Evolutionary conservation across 2,329 filamentous ascomycete genomes (phyloP), one percentile per base, ranked within the genome.

Genomic region (Calonectria pauciramosa): DNA sequence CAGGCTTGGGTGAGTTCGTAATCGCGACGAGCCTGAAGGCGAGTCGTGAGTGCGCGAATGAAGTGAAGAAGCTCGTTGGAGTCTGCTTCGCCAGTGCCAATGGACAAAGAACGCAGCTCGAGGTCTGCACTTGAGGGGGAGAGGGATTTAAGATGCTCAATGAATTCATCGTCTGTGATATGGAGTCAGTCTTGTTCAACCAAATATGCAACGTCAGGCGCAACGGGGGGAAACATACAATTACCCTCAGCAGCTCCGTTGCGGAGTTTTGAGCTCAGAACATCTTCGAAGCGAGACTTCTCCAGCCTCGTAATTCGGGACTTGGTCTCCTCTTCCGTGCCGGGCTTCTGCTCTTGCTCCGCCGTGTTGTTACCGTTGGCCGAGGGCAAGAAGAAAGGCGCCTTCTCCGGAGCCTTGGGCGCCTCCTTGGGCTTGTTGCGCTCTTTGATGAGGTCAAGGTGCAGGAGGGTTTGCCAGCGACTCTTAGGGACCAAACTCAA

Each of bases 1-100:
- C 97, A 99, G 0, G 96, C 95, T 85, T 99, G 96, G 20, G 95
- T 94, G 49, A 99, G 89, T 86, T 99, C 97, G 84, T 98, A 99
- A 84, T 99, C 97, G 63, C 91, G 91, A 77, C 93, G 92, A 66
- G 91, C 88, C 54, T 88, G 86, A 68, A 99, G 87, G 16, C 94
- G 90, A 69, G 87, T 89, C 0, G 95, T 97, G 71, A 99, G 86
- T 1, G 96, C 96, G n/a, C 88, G 85, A 67, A 99, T 93, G 82
- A 99, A 99, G 68, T 92, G 89, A 0, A 93, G 87, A 23, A 98
- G 87, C 84, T 99, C 97, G 72, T 94, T 92, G 75, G 91, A 85
- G 74, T 89, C 81, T 78, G 88, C 82, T 71, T 86, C 83, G 86
- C 89, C 75, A 23, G 84, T 80, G 10, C 87, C 87, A 1, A 86